phyloP scores from a whole-genome alignment of 2,329 filamentous ascomycete species.

The Davidsoniella eucalypti region DNA sequence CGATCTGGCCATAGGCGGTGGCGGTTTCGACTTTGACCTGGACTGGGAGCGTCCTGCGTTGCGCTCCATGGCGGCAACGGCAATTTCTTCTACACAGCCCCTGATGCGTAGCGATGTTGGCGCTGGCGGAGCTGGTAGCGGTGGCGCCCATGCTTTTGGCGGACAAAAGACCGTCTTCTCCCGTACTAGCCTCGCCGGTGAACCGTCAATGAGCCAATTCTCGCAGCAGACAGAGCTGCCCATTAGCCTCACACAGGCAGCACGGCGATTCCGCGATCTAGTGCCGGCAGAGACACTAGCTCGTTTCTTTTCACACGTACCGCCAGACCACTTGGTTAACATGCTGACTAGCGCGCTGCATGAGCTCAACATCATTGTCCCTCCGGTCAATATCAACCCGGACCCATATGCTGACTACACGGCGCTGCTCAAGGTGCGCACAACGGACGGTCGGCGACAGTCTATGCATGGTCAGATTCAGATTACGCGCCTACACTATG shows the following conservation, averaged over 20 bases:
- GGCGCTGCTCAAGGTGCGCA: constrained; percentile 55
- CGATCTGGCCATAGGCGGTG: constrained; percentile 31
- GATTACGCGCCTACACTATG: constrained; percentile 47
- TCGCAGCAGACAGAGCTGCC: constrained; percentile 62
- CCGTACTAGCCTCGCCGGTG: constrained; percentile 57
- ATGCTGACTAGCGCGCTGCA: constrained; percentile 70
- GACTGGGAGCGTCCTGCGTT: constrained; percentile 71
- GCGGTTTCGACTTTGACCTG: constrained; percentile 54
- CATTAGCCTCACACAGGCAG: constrained; percentile 73
- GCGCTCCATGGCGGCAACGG: constrained; percentile 28
- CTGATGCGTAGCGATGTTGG: constrained; percentile 21
- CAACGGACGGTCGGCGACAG: constrained; percentile 56
- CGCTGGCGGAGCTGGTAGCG: constrained; percentile 9
- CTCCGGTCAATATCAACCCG: constrained; percentile 28
- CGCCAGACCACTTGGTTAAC: constrained; percentile 58
- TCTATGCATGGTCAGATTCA: constrained; percentile 58
- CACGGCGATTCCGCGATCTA: constrained; percentile 78
- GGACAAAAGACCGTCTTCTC: constrained; percentile 20
- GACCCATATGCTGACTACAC: constrained; percentile 18
- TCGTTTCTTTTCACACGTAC: constrained; percentile 77
- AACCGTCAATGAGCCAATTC: constrained; percentile 79
- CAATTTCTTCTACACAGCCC: constrained; percentile 35
- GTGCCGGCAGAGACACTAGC: constrained; percentile 75
- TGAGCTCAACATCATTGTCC: constrained; percentile 64
- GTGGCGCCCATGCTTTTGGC: background rate